A percentile compares a stretch with the other conserved stretches of the same genome.
These are phyloP conservation scores for Macrolepiota fuliginosa DNA, from an alignment of 768 basidiomycete species.

Conservation along the genomic window DNA sequence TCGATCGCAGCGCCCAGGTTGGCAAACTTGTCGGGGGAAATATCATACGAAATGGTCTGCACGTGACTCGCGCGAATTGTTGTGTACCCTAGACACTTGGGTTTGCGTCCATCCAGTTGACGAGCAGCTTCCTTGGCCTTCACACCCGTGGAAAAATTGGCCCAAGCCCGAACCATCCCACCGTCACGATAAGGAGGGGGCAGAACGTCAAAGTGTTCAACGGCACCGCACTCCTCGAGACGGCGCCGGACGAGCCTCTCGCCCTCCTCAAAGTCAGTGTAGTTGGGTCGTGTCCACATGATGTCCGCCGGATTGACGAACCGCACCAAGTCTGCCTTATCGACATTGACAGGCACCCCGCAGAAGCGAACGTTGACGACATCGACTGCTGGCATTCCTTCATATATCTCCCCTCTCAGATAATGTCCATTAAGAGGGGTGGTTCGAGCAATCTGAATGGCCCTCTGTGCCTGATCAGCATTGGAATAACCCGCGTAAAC, in stretches of 20 bases:
- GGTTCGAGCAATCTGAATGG: constrained; percentile 40
- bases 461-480: constrained; percentile 45
- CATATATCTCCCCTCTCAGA: constrained; percentile 48
- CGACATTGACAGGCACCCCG: constrained; percentile 46
- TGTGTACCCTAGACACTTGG: constrained; percentile 42
- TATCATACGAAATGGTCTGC: constrained; percentile 44
- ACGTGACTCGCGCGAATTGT: constrained; percentile 51
- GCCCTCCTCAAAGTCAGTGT: constrained; percentile 32
- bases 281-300: constrained; percentile 50
- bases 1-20: constrained; percentile 44
- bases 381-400: constrained; percentile 57
- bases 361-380: constrained; percentile 58
- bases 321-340: constrained; percentile 37
- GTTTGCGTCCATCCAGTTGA: constrained; percentile 44
- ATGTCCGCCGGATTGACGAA: constrained; percentile 48
- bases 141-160: constrained; percentile 45
- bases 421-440: constrained; percentile 34
- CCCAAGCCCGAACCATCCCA: constrained; percentile 52
- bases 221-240: constrained; percentile 2
- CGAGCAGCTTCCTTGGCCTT: constrained; percentile 52
- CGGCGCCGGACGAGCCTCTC: constrained; percentile 36
- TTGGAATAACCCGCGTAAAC: constrained; percentile 66
- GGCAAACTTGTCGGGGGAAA: constrained; percentile 36
- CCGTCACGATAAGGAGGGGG: constrained; percentile 49
- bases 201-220: constrained; percentile 31